These are phyloP conservation scores for Dactylellina sp. DNA, from an alignment of 2,329 filamentous ascomycete species.

Conservation along the genomic window DNA sequence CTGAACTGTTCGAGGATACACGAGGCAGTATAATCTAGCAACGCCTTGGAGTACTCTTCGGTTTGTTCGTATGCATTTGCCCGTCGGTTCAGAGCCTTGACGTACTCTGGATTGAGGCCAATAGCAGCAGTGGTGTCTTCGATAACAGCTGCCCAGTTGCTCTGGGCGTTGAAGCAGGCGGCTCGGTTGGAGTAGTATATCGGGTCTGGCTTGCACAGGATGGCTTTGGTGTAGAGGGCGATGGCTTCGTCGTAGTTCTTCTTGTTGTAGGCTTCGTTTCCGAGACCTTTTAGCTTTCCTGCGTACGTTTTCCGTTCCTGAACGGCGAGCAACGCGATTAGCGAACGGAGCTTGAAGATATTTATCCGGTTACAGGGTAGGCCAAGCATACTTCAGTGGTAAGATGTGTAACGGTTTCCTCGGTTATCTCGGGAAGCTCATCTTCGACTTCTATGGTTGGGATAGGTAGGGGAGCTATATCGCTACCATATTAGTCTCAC, in stretches of 20 bases:
- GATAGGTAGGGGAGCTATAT: slow-evolving; percentile 65
- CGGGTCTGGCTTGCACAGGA: slow-evolving; percentile 95
- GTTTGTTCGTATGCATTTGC: slow-evolving; percentile 97
- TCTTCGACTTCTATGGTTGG: slow-evolving; percentile 70
- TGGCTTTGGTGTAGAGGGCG: slow-evolving; percentile 92
- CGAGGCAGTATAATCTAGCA: slow-evolving; percentile 97
- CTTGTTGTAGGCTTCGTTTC: slow-evolving; percentile 94
- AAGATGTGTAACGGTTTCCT: slow-evolving; percentile 36
- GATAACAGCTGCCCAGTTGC: slow-evolving; percentile 94
- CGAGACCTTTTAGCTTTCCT: slow-evolving; percentile 89
- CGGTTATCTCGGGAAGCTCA: slow-evolving; percentile 73
- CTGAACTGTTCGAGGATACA: slow-evolving; percentile 99
- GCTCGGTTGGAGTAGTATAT: slow-evolving; percentile 99
- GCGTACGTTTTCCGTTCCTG: slow-evolving; percentile 87
- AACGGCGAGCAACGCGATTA: slow-evolving; percentile 63
- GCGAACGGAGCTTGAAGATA: neutral
- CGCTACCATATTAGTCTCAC: neutral
- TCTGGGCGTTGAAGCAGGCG: slow-evolving; percentile 93
- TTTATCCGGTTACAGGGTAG: slow-evolving; percentile 33
- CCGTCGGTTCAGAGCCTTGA: slow-evolving; percentile 96
- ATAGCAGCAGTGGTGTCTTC: slow-evolving; percentile 96
- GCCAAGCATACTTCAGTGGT: slow-evolving; percentile 39
- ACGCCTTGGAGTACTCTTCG: slow-evolving; percentile 88
- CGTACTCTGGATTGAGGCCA: slow-evolving; percentile 91
- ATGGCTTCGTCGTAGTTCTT: slow-evolving; percentile 96